Conservation (phyloP, 495 filamentous ascomycete species). For the Trichoderma erinaceum region DNA sequence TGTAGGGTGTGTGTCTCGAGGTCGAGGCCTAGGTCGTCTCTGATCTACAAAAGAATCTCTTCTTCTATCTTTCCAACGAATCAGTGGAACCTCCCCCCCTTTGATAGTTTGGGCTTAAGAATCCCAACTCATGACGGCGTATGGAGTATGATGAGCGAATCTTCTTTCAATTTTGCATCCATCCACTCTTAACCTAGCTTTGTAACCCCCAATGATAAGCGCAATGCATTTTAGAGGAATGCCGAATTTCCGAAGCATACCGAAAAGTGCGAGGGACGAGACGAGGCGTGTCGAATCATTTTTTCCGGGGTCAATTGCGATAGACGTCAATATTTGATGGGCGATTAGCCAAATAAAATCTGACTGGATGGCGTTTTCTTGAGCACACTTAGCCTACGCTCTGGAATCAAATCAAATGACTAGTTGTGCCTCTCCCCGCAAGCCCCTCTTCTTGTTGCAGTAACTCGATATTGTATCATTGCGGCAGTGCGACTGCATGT, state of each 20-base stretch:
- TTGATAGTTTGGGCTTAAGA: neutral
- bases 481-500: neutral
- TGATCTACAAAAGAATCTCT: neutral
- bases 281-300: neutral
- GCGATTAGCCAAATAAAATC: neutral
- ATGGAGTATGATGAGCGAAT: conserved; percentile 1
- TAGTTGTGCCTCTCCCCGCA: neutral
- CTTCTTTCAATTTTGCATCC: neutral
- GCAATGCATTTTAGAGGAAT: neutral
- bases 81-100: neutral
- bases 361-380: neutral
- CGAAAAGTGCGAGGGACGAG: neutral
- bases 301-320: neutral
- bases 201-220: neutral
- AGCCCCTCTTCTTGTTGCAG: neutral
- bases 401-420: neutral
- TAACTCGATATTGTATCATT: neutral
- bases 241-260: neutral
- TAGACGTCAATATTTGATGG: neutral
- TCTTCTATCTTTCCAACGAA: neutral
- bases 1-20: conserved; percentile 14
- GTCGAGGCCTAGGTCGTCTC: conserved; percentile 14
- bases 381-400: neutral
- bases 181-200: neutral
- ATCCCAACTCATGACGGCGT: neutral